phyloP scores from a whole-genome alignment of 2,329 filamentous ascomycete genomes.

The Hansfordia pulvinata region DNA sequence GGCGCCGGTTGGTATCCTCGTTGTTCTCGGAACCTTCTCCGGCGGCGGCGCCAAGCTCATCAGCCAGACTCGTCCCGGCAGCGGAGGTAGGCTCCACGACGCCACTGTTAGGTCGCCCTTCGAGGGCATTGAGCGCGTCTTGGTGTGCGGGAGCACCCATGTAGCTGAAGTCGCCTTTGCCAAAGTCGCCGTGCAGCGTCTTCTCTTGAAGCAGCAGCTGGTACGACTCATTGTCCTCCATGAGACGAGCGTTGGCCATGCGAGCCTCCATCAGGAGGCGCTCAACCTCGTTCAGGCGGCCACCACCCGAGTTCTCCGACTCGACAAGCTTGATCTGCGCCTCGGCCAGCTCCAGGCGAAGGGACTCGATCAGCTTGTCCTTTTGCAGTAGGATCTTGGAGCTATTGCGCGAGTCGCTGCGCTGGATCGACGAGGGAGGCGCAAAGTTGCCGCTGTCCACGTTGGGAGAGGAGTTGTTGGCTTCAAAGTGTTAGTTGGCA shows the following conservation, averaged over 20 bases:
- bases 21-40: conserved; percentile 49
- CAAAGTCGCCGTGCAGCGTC: conserved; percentile 88
- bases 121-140: conserved; percentile 49
- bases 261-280: conserved; percentile 79
- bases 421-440: conserved; percentile 68
- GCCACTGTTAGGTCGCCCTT: conserved; percentile 30
- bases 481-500: conserved; percentile 14
- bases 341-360: conserved; percentile 85
- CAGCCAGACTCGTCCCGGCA: conserved; percentile 64
- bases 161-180: conserved; percentile 68
- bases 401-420: conserved; percentile 79
- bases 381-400: conserved; percentile 88
- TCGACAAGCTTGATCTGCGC: conserved; percentile 92
- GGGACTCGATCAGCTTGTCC: conserved; percentile 86
- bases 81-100: conserved; percentile 16
- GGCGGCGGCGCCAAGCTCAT: conserved; percentile 64
- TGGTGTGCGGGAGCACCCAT: conserved; percentile 44
- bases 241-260: conserved; percentile 88
- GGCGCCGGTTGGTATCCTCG: conserved; percentile 45
- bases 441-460: conserved; percentile 72
- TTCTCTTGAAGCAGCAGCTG: conserved; percentile 89
- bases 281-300: conserved; percentile 80
- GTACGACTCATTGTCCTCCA: conserved; percentile 99
- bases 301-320: conserved; percentile 83
- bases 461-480: conserved; percentile 49